Evolutionary conservation across 1,139 yeast species (phyloP), one percentile per base, ranked within the genome.

Genomic region (Blastobotrys persicus): DNA sequence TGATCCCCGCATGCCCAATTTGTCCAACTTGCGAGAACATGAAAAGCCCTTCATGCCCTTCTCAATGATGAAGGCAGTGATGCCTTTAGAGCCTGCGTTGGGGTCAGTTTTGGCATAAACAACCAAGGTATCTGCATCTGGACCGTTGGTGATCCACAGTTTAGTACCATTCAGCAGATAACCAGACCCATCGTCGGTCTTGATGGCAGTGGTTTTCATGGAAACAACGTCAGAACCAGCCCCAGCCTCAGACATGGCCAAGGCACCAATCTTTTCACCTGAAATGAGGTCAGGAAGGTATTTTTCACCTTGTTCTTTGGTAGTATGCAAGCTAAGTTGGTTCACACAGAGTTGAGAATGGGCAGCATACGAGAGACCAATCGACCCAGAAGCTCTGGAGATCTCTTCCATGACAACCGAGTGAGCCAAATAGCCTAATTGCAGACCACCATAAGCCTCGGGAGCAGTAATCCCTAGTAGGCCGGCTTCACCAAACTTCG

Each of bases 111-210:
- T 65, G 31, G 69, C 69, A 46, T 66, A 66, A 3, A 65, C 67
- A 1, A 65, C 67, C 26, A 65, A 46, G 12, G 60, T 57, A 51
- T 66, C 67, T 14, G 69, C 69, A 44, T 65, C 68, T 2, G 69
- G 69, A 9, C 69, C 69, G 53, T 66, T 66, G 38, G 69, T 66
- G 57, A 67, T 67, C 70, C 70, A 67, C 60, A 67, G 60, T 56
- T 67, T 67, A 34, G 69, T 59, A 5, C 70, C 70, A 49, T 65
- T 67, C 38, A 67, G 55, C n/a, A 61, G 44, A 48, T 63, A 67
- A 1, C 68, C 68, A 2, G 59, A 56, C 9, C 64, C 65, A 42
- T 61, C 68, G 35, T 62, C 65, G 17, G 65, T 56, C 17, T 52
- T 55, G 26, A 50, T 56, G 23, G 69, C 70, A 26, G 59, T 56